Base-by-base conservation (phyloP, 164 flowering plant genomes). In the Nymphaea colorata region DNA sequence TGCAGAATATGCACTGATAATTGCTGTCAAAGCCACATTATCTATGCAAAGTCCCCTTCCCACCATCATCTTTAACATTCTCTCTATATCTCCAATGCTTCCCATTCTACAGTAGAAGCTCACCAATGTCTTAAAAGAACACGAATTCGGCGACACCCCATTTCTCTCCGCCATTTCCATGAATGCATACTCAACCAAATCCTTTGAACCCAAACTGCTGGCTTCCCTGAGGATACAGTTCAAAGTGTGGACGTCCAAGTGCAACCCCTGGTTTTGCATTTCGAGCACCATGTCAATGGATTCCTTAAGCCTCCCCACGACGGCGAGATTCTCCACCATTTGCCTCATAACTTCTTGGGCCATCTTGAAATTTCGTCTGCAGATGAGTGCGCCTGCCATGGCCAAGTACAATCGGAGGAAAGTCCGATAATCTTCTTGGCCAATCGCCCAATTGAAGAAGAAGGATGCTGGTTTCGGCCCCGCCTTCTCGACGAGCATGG, bases 391-490 rank as follows among this genome's bases (percentile, higher is more conserved):
- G 36, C 80, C 70, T 0, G 86, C 88, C 14, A 77, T 70, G n/a
- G 84, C 83, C 6, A 91, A 81, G 63, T 94, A 94, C n/a, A 94
- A 67, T 51, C 97, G 78, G 91, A 85, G 83, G 69, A 87, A 88
- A 53, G 81, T 75, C 36, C 89, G 79, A 67, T 86, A 89, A 59
- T 84, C 82, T 0, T 74, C 25, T 51, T 64, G 78, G 65, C 78
- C 81, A 71, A 79, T 73, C 3, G 84, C 88, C 97, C 97, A 94
- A 59, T 89, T 68, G 69, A 94, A 87, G 85, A 93, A 93, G 68
- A 86, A 70, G 17, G 88, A 64, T 0, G 98, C 88, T 59, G 79
- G 91, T 88, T 86, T 82, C 0, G 99, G 82, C 15, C 98, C 99
- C 2, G 81, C 88, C 69, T 85, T 82, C 5, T 67, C 74, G 3